Conservation (phyloP, 1,139 yeast genomes). For the Schizosaccharomyces versatilis region DNA sequence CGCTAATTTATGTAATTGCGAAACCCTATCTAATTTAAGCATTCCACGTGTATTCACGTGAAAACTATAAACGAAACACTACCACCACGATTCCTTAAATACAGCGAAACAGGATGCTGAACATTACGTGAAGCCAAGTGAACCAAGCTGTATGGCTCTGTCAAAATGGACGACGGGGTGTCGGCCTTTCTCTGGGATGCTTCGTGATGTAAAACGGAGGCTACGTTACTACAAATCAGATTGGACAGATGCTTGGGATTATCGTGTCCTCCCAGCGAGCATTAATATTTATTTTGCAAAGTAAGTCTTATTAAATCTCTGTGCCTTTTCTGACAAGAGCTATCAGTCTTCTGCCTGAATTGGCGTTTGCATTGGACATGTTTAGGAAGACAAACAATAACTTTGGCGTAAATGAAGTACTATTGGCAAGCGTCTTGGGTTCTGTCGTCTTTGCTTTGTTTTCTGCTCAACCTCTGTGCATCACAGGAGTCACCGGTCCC, state of each 20-base stretch:
- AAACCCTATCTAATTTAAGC: too few species aligned
- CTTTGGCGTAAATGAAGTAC: conserved; percentile 78
- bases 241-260: conserved; percentile 60
- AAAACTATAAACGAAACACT: too few species aligned
- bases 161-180: too few species aligned
- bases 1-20: too few species aligned
- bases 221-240: conserved; percentile 54
- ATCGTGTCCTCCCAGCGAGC: conserved; percentile 73
- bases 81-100: too few species aligned
- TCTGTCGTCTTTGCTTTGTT: conserved; percentile 73
- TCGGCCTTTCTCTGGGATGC: conserved; percentile 16
- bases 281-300: conserved; percentile 72
- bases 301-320: conserved; percentile 10
- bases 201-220: conserved; percentile 32
- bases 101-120: too few species aligned
- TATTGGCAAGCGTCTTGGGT: conserved; percentile 64
- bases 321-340: conserved; percentile 1
- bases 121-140: too few species aligned
- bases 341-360: conserved; percentile 46
- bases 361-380: conserved; percentile 95
- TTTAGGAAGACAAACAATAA: conserved; percentile 61
- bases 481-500: conserved; percentile 92
- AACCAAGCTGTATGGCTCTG: too few species aligned
- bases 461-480: conserved; percentile 77
- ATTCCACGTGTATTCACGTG: too few species aligned